Conservation (phyloP, 805 yeast species). For the Yarrowia sp. region DNA sequence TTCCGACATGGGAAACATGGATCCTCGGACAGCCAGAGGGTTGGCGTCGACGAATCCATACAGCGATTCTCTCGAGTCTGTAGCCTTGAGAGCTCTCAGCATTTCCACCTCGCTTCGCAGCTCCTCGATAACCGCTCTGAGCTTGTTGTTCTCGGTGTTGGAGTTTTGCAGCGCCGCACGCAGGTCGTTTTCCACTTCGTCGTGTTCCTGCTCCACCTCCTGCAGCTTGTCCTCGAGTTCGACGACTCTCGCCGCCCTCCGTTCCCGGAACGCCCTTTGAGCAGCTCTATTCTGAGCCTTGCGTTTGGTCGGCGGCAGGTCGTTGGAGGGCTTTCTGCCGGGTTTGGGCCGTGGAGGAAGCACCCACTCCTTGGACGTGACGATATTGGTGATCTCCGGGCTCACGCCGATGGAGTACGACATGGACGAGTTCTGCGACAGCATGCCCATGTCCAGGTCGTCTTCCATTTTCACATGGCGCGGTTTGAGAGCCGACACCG, state of each 20-base stretch:
- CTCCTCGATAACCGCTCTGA: constrained; percentile 44
- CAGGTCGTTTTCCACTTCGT: constrained; percentile 23
- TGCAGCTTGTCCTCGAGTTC: constrained; percentile 15
- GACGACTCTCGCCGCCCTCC: constrained; percentile 36
- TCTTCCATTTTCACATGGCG: constrained; percentile 33
- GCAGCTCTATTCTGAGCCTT: constrained; percentile 34
- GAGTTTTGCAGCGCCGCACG: constrained; percentile 26
- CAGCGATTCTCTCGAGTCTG: constrained; percentile 33
- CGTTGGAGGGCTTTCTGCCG: constrained; percentile 50
- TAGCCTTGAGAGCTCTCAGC: constrained; percentile 16
- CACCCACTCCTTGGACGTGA: constrained; percentile 72
- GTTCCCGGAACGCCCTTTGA: constrained; percentile 32
- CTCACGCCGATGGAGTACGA: constrained; percentile 25
- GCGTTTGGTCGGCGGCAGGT: constrained; percentile 22
- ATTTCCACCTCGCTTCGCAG: constrained; percentile 21
- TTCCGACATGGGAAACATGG: constrained; percentile 37
- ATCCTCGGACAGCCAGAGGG: constrained; percentile 28
- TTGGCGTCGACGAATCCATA: constrained; percentile 33
- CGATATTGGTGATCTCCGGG: constrained; percentile 32
- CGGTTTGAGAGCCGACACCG: constrained; percentile 8
- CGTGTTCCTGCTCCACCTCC: constrained; percentile 20
- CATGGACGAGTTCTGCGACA: constrained; percentile 33
- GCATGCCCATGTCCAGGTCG: constrained; percentile 25
- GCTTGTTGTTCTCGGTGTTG: constrained; percentile 45
- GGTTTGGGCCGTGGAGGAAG: constrained; percentile 79